Conservation (phyloP, 2,329 filamentous ascomycete genomes). For the Purpureocillium lavendulum region DNA sequence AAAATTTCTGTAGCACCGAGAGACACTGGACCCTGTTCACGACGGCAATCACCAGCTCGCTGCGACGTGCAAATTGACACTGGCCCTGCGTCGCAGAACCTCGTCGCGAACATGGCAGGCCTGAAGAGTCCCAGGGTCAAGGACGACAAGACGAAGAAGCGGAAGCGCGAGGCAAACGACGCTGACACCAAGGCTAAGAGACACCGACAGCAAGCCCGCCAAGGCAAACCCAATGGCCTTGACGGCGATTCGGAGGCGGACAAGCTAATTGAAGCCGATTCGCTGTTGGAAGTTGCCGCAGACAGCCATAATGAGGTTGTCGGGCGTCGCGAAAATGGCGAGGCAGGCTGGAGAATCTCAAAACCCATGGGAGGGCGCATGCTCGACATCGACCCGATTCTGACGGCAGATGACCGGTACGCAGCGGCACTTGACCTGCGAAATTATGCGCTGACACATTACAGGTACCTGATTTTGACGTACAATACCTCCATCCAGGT, state of each 20-base stretch:
- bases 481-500: constrained; percentile 70
- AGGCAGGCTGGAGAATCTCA: constrained; percentile 49
- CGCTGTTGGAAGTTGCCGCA: constrained; percentile 5
- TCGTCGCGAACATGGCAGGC: constrained; percentile 24
- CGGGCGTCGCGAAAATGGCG: constrained; percentile 19
- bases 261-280: constrained; percentile 4
- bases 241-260: constrained; percentile 6
- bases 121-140: constrained; percentile 20
- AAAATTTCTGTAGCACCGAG: constrained; percentile 24
- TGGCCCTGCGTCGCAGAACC: constrained; percentile 3
- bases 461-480: constrained; percentile 64
- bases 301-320: constrained; percentile 15
- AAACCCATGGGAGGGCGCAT: constrained; percentile 58
- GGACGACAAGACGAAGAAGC: constrained; percentile 34
- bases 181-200: constrained; percentile 31
- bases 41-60: constrained; percentile 1
- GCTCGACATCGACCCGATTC: constrained; percentile 55
- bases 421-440: constrained; percentile 11
- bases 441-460: constrained; percentile 7
- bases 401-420: constrained; percentile 54
- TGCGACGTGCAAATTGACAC: constrained; percentile 8
- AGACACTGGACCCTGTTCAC: constrained; percentile 1
- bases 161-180: constrained; percentile 37
- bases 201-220: constrained; percentile 24
- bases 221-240: constrained; percentile 17